These are phyloP conservation scores for Candida boidinii DNA, from an alignment of 805 yeast genomes.

Conservation along the genomic window DNA sequence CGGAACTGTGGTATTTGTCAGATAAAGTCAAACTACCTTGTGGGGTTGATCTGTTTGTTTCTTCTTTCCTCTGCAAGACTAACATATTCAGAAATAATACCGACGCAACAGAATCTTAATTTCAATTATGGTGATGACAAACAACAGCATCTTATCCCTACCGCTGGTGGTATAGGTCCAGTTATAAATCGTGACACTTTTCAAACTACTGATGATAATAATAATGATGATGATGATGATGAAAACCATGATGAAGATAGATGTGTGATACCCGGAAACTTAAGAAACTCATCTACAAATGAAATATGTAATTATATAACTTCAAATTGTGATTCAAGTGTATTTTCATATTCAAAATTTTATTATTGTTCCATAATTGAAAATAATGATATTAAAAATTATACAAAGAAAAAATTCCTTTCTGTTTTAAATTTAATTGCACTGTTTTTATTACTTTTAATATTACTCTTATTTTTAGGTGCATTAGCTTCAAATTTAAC, in stretches of 20 bases:
- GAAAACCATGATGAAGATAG: background rate
- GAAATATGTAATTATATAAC: constrained; percentile 14
- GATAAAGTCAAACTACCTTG: no score
- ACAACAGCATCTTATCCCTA: no score
- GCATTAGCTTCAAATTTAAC: constrained; percentile 74
- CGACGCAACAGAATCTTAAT: no score
- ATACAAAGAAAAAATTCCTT: constrained; percentile 5
- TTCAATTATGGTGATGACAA: no score
- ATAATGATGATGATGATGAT: background rate
- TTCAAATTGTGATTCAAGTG: constrained; percentile 11
- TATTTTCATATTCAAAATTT: constrained; percentile 13
- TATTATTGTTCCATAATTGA: constrained; percentile 18
- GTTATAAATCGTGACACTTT: no score
- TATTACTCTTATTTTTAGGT: constrained; percentile 59
- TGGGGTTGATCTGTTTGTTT: no score
- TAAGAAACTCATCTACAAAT: constrained; percentile 2
- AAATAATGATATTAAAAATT: constrained; percentile 3
- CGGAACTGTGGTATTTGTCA: no score
- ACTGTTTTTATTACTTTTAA: constrained; percentile 13
- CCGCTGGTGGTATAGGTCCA: no score
- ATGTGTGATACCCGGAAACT: background rate
- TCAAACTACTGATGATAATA: no score
- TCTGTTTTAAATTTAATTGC: constrained; percentile 3
- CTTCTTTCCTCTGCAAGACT: no score
- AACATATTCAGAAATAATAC: no score